phyloP scores from a whole-genome alignment of 108 stramenopile genomes.

The Conticribra weissflogii region DNA sequence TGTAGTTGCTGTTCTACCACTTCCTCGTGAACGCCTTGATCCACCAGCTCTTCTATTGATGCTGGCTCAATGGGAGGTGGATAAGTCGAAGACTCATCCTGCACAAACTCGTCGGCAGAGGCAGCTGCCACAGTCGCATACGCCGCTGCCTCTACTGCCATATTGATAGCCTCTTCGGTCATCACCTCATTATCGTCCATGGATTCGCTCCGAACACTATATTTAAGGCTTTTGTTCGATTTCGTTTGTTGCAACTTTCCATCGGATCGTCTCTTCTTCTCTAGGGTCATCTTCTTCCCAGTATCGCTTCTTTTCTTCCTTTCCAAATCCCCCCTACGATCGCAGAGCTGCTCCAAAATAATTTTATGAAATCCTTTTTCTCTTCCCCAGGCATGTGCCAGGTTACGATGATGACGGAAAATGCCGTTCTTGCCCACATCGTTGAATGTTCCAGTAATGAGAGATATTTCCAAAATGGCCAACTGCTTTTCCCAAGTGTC shows the following conservation, averaged over 20 bases:
- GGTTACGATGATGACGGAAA: constrained; percentile 37
- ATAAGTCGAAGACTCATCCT: background rate
- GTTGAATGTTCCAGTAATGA: constrained; percentile 52
- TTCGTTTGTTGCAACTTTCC: too few species aligned
- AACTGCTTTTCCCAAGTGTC: constrained; percentile 81
- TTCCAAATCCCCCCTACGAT: constrained; percentile 69
- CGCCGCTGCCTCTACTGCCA: background rate
- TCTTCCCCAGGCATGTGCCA: constrained; percentile 79
- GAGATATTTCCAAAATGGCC: constrained; percentile 28
- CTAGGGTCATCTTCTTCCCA: constrained; percentile 23
- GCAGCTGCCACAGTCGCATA: background rate
- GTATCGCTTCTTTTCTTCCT: constrained; percentile 70
- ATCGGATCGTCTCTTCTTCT: constrained; percentile 7
- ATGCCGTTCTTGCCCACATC: constrained; percentile 54
- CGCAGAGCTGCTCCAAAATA: constrained; percentile 51
- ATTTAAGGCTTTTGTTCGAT: too few species aligned
- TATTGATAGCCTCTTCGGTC: background rate
- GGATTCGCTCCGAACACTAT: too few species aligned
- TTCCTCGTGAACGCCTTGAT: background rate
- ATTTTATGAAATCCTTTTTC: constrained; percentile 62
- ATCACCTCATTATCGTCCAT: background rate
- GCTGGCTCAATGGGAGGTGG: constrained; percentile 5
- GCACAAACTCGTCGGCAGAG: background rate
- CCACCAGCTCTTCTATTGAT: constrained; percentile 12
- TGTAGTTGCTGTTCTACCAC: too few species aligned